Evolutionary conservation across 345 rosid genomes (phyloP).

Genomic region (Schrenkiella parvula): DNA sequence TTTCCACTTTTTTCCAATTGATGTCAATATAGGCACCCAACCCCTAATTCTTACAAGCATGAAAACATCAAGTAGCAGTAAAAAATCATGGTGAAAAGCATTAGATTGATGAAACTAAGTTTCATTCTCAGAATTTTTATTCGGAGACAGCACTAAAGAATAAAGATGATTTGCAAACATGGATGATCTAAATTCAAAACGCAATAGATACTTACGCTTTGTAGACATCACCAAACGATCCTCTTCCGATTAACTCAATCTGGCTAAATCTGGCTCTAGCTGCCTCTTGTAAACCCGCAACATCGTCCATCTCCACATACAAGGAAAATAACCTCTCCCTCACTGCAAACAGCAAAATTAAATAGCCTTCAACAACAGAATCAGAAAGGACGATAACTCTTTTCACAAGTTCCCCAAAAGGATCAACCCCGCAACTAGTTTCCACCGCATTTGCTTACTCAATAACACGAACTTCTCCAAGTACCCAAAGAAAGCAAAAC

Average conservation of each 20-base stretch:
- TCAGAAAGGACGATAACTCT: not conserved
- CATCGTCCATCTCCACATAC: constrained; percentile 63
- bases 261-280: constrained; percentile 77
- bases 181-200: not conserved
- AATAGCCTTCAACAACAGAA: not conserved
- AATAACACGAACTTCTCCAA: not conserved
- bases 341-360: constrained; percentile 9
- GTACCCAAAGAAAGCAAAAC: not conserved
- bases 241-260: constrained; percentile 91
- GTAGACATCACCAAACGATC: constrained; percentile 95
- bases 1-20: not conserved
- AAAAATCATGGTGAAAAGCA: not conserved
- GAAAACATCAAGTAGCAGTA: not conserved
- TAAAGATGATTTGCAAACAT: not conserved
- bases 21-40: not conserved
- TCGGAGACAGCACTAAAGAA: not conserved
- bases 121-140: not conserved
- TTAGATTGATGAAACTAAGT: not conserved
- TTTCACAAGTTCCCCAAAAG: not conserved
- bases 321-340: constrained; percentile 11
- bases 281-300: constrained; percentile 73
- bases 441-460: not conserved
- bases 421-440: constrained; percentile 26
- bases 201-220: constrained; percentile 66
- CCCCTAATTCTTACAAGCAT: not conserved